Conservation (phyloP, 2,329 filamentous ascomycete genomes). For the Paraconiothyrium brasiliense region DNA sequence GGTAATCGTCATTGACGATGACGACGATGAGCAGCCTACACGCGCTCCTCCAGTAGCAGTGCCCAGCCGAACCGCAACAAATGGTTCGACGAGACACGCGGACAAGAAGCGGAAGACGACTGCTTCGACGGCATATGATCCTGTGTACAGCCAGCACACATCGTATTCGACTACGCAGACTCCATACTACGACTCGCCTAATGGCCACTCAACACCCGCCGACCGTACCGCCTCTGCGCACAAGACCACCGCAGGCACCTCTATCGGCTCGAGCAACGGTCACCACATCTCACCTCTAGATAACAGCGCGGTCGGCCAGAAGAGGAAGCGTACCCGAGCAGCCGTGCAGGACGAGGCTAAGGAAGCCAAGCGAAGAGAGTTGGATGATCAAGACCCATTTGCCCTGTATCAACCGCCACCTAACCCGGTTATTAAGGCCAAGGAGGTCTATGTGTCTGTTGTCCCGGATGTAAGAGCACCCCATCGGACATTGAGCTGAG, state of each 20-base stretch:
- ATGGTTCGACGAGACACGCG: constrained; percentile 61
- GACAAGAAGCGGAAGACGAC: constrained; percentile 80
- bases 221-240: constrained; percentile 83
- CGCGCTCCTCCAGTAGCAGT: constrained; percentile 30
- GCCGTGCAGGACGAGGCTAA: constrained; percentile 85
- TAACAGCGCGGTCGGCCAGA: constrained; percentile 76
- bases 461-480: constrained; percentile 64
- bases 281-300: constrained; percentile 70
- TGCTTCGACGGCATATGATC: constrained; percentile 69
- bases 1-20: constrained; percentile 63
- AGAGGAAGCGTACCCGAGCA: constrained; percentile 87
- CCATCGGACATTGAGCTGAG: not conserved
- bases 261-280: constrained; percentile 74
- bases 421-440: constrained; percentile 88
- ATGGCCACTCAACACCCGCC: constrained; percentile 77
- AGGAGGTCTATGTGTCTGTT: constrained; percentile 67
- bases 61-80: constrained; percentile 45
- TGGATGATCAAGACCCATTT: constrained; percentile 76
- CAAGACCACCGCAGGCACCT: constrained; percentile 90
- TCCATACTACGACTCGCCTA: constrained; percentile 72
- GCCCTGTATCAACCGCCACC: constrained; percentile 86
- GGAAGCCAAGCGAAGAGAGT: constrained; percentile 68
- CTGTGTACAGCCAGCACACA: constrained; percentile 74
- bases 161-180: constrained; percentile 79
- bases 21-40: constrained; percentile 43